Base-by-base conservation (phyloP, 805 yeast genomes). In the Candida alai region DNA sequence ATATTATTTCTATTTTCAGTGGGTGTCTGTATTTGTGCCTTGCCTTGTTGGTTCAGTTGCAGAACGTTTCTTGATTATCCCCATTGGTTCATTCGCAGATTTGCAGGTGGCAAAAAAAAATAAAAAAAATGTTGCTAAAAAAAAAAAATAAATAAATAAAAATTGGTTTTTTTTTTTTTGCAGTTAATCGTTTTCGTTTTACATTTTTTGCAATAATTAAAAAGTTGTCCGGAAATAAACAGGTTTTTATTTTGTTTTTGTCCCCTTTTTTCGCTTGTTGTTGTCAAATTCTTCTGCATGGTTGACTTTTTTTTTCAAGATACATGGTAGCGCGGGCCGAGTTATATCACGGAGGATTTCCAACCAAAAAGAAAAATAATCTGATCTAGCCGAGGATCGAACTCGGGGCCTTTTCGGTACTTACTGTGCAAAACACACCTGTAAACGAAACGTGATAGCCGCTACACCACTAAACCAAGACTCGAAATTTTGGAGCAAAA, bases 391-490 rank as follows among this genome's bases (percentile, higher is more conserved):
- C 62, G 65, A 58, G 66, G 64, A 57, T 60, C 65, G 65, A 60
- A 60, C 66, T 58, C 65, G 62, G 65, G 66, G 54, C 64, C 66
- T 59, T 56, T 58, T 60, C 65, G 63, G 65, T 35, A 44, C 54
- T 58, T 54, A 56, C 59, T 50, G 52, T 45, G 54, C 23, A 21
- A 8, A 19, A 32, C 6, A 36, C 57, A 52, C 54, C 42, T 60
- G 65, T 60, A 58, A 60, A 60, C 63, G 65, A 60, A 58, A 56
- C 64, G 65, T 58, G 63, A 58, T 60, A 60, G 59, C 65, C 65
- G 62, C 64, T 59, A 58, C 62, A 58, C 65, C 63, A 59, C 60
- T 57, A 56, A 58, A 58, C 65, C 60, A 12, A 10, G 20, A 14
- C 22, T 29, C 21, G 5, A 24, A 24, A 24, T 24, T 24, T 5